Percentiles rank a stretch among this genome's conserved stretches.
phyloP scores from a whole-genome alignment of 179 eudicot species.

The Sideroxylon spinosum region DNA sequence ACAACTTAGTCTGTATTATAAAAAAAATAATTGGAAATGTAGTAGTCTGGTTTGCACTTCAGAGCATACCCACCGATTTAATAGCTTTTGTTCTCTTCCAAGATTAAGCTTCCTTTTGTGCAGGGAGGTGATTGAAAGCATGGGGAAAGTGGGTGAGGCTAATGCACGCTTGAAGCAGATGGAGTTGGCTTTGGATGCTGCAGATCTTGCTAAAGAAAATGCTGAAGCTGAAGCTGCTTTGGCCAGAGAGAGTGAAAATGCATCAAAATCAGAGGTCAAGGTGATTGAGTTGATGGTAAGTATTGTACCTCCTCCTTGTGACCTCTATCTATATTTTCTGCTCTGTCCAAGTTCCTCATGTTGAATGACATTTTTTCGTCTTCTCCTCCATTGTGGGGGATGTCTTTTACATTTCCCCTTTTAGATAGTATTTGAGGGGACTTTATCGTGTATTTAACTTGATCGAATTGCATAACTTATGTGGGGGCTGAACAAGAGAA shows the following conservation, averaged over 20 bases:
- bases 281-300: constrained; percentile 61
- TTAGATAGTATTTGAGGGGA: neutral
- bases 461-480: neutral
- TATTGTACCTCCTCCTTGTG: neutral
- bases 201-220: constrained; percentile 56
- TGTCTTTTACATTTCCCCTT: neutral
- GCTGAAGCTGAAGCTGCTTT: constrained; percentile 63
- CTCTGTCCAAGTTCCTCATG: neutral
- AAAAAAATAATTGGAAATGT: neutral
- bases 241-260: constrained; percentile 52
- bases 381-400: neutral
- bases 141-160: constrained; percentile 69
- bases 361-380: neutral
- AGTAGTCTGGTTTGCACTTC: neutral
- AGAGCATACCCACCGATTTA: neutral
- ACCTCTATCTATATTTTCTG: neutral
- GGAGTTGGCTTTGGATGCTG: constrained; percentile 60
- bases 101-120: constrained; percentile 15
- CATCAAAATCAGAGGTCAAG: constrained; percentile 54
- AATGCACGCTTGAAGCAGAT: constrained; percentile 59
- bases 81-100: constrained; percentile 11
- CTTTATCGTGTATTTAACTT: neutral
- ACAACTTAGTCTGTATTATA: neutral
- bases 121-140: constrained; percentile 84
- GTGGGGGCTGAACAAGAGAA: neutral